A percentile compares a stretch with the other conserved stretches of the same genome.
Conservation (phyloP, 345 rosid species). For the Populus alba region DNA sequence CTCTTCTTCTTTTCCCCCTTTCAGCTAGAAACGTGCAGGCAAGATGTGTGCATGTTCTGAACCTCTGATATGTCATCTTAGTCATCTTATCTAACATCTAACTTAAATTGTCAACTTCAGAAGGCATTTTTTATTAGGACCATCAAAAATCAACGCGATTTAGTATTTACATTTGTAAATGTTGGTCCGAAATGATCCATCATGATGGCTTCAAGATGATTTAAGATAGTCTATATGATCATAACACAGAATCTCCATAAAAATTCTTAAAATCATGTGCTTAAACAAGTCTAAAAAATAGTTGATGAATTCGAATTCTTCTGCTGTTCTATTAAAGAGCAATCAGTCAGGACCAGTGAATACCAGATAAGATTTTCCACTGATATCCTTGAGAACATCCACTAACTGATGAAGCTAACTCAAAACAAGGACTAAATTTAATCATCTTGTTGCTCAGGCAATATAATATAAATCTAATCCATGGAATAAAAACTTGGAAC, state of each 20-base stretch:
- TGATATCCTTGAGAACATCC: neutral
- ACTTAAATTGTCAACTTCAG: neutral
- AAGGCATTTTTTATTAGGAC: neutral
- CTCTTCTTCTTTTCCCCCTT: neutral
- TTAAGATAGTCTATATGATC: neutral
- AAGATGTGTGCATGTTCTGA: neutral
- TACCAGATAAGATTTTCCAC: neutral
- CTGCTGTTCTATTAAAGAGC: neutral
- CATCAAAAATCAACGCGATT: no score
- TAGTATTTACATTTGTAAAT: neutral
- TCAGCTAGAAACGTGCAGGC: neutral
- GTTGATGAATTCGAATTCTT: neutral
- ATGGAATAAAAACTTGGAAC: slow-evolving; percentile 77
- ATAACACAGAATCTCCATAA: neutral
- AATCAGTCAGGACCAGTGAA: neutral
- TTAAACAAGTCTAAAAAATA: neutral
- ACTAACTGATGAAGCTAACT: neutral
- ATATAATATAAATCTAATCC: slow-evolving; percentile 41
- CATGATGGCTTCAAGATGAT: neutral
- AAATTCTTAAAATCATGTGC: neutral
- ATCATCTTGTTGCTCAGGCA: neutral
- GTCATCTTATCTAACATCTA: neutral
- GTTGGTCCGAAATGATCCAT: neutral
- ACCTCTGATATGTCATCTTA: neutral
- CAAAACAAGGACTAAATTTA: neutral